phyloP scores from a whole-genome alignment of 768 basidiomycete species.

The Boletus vinaceobasis region DNA sequence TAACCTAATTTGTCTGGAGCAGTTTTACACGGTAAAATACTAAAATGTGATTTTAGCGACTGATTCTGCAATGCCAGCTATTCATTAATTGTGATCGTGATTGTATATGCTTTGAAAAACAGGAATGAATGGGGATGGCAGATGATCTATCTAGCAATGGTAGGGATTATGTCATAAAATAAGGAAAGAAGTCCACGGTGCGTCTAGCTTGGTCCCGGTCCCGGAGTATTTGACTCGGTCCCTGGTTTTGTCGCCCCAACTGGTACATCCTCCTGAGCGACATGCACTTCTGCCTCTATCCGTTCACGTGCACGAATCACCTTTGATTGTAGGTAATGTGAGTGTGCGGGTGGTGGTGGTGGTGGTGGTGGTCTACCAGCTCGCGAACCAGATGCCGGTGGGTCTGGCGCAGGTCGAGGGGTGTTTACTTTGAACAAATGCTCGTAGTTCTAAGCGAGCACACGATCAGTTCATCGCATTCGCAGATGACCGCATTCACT shows the following conservation, averaged over 20 bases:
- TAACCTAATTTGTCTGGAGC: not conserved
- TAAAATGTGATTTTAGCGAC: not conserved
- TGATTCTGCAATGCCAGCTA: not conserved
- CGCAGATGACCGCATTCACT: conserved; percentile 13
- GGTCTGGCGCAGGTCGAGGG: conserved; percentile 55
- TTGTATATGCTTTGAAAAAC: conserved; percentile 14
- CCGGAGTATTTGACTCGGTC: conserved; percentile 14
- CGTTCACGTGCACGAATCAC: conserved; percentile 93
- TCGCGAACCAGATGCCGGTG: conserved; percentile 35
- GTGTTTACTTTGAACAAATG: conserved; percentile 89
- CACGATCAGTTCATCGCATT: not conserved
- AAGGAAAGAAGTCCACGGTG: not conserved
- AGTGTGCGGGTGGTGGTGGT: conserved; percentile 50
- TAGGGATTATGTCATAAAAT: conserved; percentile 16
- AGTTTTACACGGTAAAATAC: not conserved
- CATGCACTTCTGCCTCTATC: conserved; percentile 79
- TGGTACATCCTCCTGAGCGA: conserved; percentile 24
- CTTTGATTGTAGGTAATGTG: conserved; percentile 95
- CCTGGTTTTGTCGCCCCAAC: conserved; percentile 16
- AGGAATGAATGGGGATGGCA: conserved; percentile 29
- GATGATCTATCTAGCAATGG: conserved; percentile 19
- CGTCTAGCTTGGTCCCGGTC: conserved; percentile 23
- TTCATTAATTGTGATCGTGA: conserved; percentile 15
- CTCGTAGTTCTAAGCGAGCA: conserved; percentile 72
- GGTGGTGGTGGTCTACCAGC: conserved; percentile 42